Base-by-base conservation (phyloP, 1,284 basidiomycete genomes). In the Neolentinus lepideus region DNA sequence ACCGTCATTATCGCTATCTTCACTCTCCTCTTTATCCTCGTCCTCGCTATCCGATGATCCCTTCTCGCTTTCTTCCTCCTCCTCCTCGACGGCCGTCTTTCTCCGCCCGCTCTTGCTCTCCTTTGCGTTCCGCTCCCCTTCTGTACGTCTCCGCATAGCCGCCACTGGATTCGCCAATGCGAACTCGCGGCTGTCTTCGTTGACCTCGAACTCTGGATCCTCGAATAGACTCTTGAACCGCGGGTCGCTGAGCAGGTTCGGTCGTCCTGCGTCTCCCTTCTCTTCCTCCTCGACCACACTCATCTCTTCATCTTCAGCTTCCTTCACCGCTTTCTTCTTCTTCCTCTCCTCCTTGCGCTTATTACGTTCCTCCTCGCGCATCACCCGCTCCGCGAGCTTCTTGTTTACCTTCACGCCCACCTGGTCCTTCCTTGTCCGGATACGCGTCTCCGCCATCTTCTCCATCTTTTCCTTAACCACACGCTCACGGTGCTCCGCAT, bases 141-240 rank as follows among this genome's bases (percentile, higher is more conserved):
- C 54, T 25, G 16, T 24, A 11, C 19, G 26, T 14, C 19, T 14
- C 51, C 26, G 55, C 58, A 8, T 51, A 26, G 25, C n/a, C n/a
- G 26, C 12, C 8, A 29, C 83, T 2, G 97, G 96, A 68, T 99
- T 96, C 68, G 98, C 81, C 62, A 98, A 73, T 22, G 88, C 88
- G 67, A 81, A 99, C 72, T 98, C 97, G 66, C 90, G 79, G 60
- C 78, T 91, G 45, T 73, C 79, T 72, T 94, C 88, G 70, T 99
- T 95, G 62, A 99, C 91, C 66, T 92, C 81, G 70, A 92, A 99
- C 58, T 92, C 92, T n/a, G 93, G 89, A 66, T 98, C 88, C 69
- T 92, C 86, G 73, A 97, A 99, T 51, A 99, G 78, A 54, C 88
- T 89, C 56, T 86, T 78, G 81, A 99, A 99, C 60, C 97, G 89